Evolutionary conservation across 2,329 filamentous ascomycete species (phyloP).

Genomic region (Fusarium sp.): DNA sequence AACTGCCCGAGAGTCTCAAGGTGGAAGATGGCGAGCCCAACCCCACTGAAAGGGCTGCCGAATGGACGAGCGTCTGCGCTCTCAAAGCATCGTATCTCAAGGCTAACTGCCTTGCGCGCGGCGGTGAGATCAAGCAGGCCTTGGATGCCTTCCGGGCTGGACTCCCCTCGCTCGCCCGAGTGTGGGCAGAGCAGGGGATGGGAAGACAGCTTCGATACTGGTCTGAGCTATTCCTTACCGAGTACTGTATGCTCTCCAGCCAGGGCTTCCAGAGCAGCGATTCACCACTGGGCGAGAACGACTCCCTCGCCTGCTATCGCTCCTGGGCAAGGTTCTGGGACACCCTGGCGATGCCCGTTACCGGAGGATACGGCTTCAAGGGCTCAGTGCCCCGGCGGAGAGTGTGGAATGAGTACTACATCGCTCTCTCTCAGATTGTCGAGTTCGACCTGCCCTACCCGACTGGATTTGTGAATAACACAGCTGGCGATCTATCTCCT

Average conservation of each 20-base stretch:
- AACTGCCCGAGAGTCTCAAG: slow-evolving; percentile 73
- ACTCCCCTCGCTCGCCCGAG: slow-evolving; percentile 69
- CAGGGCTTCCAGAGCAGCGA: slow-evolving; percentile 66
- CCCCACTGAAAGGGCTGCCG: slow-evolving; percentile 65
- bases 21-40: slow-evolving; percentile 65
- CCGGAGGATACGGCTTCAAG: slow-evolving; percentile 69
- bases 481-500: slow-evolving; percentile 62
- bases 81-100: slow-evolving; percentile 84
- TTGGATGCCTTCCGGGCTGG: slow-evolving; percentile 75
- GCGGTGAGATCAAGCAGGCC: slow-evolving; percentile 66
- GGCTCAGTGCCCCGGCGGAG: slow-evolving; percentile 71
- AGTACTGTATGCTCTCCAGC: slow-evolving; percentile 77
- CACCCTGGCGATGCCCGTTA: slow-evolving; percentile 57
- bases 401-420: slow-evolving; percentile 90
- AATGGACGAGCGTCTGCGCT: slow-evolving; percentile 86
- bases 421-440: slow-evolving; percentile 80
- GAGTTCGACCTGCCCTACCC: slow-evolving; percentile 73
- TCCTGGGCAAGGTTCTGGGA: slow-evolving; percentile 80
- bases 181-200: slow-evolving; percentile 63
- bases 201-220: slow-evolving; percentile 79
- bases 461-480: slow-evolving; percentile 56
- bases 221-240: slow-evolving; percentile 82
- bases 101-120: slow-evolving; percentile 70
- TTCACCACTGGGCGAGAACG: slow-evolving; percentile 62
- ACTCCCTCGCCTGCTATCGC: slow-evolving; percentile 69